These are phyloP conservation scores for Russula griseocarnosa DNA, from an alignment of 768 basidiomycete species.

Conservation along the genomic window DNA sequence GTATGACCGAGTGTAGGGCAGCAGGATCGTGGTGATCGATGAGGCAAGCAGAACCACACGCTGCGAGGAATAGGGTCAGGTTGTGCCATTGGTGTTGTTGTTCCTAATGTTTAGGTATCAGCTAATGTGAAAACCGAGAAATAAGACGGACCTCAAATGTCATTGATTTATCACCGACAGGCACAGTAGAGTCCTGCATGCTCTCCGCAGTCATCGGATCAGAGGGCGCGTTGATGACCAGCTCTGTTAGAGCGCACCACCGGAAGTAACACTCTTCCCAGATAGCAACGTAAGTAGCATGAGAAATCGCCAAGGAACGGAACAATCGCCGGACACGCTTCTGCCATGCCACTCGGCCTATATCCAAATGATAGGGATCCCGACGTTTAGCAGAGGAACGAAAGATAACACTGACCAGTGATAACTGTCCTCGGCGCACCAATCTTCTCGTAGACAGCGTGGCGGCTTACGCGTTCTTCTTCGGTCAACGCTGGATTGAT, in stretches of 20 bases:
- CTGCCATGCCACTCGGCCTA: conserved; percentile 76
- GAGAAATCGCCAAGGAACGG: conserved; percentile 57
- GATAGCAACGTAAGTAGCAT: conserved; percentile 66
- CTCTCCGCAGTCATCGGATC: conserved; percentile 34
- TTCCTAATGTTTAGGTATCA: conserved; percentile 49
- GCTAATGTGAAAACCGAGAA: conserved; percentile 13
- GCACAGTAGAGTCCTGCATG: conserved; percentile 32
- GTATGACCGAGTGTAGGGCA: conserved; percentile 52
- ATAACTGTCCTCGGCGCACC: conserved; percentile 70
- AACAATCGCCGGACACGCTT: conserved; percentile 73
- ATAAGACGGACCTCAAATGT: conserved; percentile 37
- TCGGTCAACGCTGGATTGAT: conserved; percentile 48
- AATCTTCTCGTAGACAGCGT: conserved; percentile 72
- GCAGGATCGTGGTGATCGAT: conserved; percentile 48
- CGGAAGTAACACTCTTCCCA: conserved; percentile 82
- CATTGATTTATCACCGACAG: conserved; percentile 39
- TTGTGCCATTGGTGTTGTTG: conserved; percentile 82
- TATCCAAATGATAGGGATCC: background rate
- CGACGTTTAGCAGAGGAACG: background rate
- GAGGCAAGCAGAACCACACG: conserved; percentile 64
- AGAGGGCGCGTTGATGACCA: conserved; percentile 42
- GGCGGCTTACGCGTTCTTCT: conserved; percentile 62
- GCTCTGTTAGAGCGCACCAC: conserved; percentile 63
- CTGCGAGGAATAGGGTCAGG: conserved; percentile 69
- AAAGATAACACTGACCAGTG: conserved; percentile 48